phyloP scores from a whole-genome alignment of 805 yeast genomes.

The Peterozyma xylosa region DNA sequence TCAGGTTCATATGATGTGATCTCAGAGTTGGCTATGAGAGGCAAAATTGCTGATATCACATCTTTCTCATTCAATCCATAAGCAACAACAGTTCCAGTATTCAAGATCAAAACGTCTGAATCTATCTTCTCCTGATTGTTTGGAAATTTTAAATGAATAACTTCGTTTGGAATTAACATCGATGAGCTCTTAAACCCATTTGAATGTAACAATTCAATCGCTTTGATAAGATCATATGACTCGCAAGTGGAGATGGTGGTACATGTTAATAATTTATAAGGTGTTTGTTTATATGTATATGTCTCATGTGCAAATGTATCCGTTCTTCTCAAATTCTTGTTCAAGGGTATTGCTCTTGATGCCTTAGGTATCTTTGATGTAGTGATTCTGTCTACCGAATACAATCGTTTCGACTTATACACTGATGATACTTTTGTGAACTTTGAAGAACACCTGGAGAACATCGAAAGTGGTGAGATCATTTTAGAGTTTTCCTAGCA shows the following conservation, averaged over 20 bases:
- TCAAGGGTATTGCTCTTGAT: constrained; percentile 4
- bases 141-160: constrained; percentile 42
- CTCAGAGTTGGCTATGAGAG: constrained; percentile 43
- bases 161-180: constrained; percentile 59
- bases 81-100: constrained; percentile 74
- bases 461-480: background rate
- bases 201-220: constrained; percentile 28
- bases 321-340: constrained; percentile 5
- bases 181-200: constrained; percentile 27
- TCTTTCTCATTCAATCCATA: constrained; percentile 70
- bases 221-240: constrained; percentile 48
- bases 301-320: background rate
- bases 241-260: constrained; percentile 73
- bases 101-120: constrained; percentile 58
- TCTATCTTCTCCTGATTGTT: constrained; percentile 18
- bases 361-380: constrained; percentile 5
- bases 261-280: constrained; percentile 30
- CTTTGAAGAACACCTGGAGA: background rate
- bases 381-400: background rate
- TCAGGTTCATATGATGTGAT: constrained; percentile 45
- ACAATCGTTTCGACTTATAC: background rate
- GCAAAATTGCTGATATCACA: constrained; percentile 38
- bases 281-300: background rate
- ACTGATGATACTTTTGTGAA: background rate
- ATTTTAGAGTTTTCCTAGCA: no score